Evolutionary conservation across 1,284 basidiomycete genomes (phyloP).

Genomic region (Heterobasidion occidentale): DNA sequence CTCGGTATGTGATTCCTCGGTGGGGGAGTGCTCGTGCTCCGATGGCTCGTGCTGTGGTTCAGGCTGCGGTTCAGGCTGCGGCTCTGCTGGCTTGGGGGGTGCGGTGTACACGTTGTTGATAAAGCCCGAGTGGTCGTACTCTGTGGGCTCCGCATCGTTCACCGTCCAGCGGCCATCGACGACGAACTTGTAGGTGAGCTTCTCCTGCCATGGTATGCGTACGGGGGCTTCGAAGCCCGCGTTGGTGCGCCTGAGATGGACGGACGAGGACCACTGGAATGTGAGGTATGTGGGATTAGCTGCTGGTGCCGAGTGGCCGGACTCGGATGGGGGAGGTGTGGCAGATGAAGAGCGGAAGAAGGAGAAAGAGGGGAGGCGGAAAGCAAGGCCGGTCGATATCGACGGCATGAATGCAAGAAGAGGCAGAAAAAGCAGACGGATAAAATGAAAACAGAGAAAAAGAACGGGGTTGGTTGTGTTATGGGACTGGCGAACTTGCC

Average conservation of each 20-base stretch:
- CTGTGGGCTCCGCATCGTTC: slow-evolving; percentile 48
- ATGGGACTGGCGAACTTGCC: slow-evolving; percentile 33
- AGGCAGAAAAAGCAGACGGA: not conserved
- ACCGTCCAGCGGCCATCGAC: slow-evolving; percentile 68
- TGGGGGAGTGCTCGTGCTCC: slow-evolving; percentile 2
- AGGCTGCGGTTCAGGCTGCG: slow-evolving; percentile 6
- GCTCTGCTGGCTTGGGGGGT: slow-evolving; percentile 37
- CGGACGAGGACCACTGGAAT: slow-evolving; percentile 57
- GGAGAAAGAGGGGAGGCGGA: slow-evolving; percentile 12
- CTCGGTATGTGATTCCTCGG: slow-evolving; percentile 8
- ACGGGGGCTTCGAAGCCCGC: slow-evolving; percentile 50
- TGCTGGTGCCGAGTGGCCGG: slow-evolving; percentile 1
- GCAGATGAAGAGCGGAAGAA: not conserved
- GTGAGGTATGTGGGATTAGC: slow-evolving; percentile 2
- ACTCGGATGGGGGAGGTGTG: slow-evolving; percentile 2
- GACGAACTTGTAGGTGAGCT: slow-evolving; percentile 69
- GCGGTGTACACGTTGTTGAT: slow-evolving; percentile 67
- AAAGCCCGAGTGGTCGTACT: slow-evolving; percentile 52
- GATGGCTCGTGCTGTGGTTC: not conserved
- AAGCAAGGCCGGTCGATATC: slow-evolving; percentile 3
- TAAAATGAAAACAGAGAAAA: slow-evolving; percentile 4
- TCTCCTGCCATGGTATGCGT: slow-evolving; percentile 55
- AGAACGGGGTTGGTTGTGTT: not conserved
- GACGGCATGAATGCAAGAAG: slow-evolving; percentile 6
- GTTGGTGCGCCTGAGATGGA: slow-evolving; percentile 42